Conservation (phyloP, 495 filamentous ascomycete species). For the Venustampulla echinocandica region DNA sequence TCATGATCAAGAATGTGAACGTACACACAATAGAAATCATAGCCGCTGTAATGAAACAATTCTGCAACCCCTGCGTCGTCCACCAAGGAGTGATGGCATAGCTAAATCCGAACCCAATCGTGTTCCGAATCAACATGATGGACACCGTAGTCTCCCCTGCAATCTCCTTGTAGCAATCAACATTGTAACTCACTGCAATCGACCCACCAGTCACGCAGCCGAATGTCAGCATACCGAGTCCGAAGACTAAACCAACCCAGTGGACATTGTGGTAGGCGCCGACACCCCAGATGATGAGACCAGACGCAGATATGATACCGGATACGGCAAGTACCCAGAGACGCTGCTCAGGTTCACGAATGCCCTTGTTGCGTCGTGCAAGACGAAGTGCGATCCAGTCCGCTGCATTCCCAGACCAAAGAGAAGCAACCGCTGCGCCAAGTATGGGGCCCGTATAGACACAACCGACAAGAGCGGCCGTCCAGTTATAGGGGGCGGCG, state of each 20-base stretch:
- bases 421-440: conserved; percentile 3
- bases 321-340: conserved; percentile 52
- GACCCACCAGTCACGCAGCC: conserved; percentile 11
- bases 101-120: conserved; percentile 35
- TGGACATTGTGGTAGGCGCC: conserved; percentile 40
- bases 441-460: conserved; percentile 35
- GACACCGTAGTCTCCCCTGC: conserved; percentile 42
- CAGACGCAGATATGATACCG: conserved; percentile 43
- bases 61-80: conserved; percentile 20
- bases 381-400: conserved; percentile 4
- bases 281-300: conserved; percentile 57
- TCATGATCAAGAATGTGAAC: no score
- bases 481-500: conserved; percentile 45
- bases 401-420: neutral
- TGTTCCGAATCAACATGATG: conserved; percentile 50
- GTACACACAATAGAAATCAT: no score
- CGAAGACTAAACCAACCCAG: conserved; percentile 10
- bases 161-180: conserved; percentile 29
- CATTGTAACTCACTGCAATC: conserved; percentile 13
- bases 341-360: conserved; percentile 54
- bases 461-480: conserved; percentile 51
- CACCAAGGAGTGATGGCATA: conserved; percentile 24
- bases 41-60: conserved; percentile 8
- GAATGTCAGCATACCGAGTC: conserved; percentile 14
- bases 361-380: conserved; percentile 41